These are phyloP conservation scores for Cicer cuneatum DNA, from an alignment of 306 rosid species.

Conservation along the genomic window DNA sequence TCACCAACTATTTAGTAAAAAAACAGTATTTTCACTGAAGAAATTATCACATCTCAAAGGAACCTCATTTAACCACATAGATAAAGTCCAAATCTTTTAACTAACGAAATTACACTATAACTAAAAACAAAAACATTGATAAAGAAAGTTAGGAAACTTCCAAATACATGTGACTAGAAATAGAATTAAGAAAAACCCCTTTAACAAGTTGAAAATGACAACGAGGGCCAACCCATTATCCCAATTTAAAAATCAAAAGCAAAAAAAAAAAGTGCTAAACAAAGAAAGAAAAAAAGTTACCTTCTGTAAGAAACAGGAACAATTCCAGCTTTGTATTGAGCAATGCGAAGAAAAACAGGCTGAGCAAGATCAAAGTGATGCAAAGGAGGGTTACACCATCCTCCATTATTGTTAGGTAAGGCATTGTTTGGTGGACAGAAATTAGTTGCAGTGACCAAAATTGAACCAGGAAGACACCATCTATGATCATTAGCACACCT, in stretches of 20 bases:
- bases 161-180: conserved; percentile 8
- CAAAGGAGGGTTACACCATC: conserved; percentile 98
- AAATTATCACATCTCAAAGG: not conserved
- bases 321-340: conserved; percentile 91
- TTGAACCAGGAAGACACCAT: conserved; percentile 94
- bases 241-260: not conserved
- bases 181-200: not conserved
- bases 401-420: conserved; percentile 85
- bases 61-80: not conserved
- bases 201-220: conserved; percentile 39
- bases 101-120: not conserved
- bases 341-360: conserved; percentile 90
- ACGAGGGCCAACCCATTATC: not conserved
- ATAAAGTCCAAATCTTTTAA: conserved; percentile 6
- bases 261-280: not conserved
- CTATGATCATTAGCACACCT: conserved; percentile 67
- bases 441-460: conserved; percentile 94
- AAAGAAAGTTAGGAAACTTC: conserved; percentile 32
- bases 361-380: conserved; percentile 97
- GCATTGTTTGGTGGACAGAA: conserved; percentile 98
- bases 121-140: not conserved
- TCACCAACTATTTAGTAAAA: not conserved
- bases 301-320: conserved; percentile 92
- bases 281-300: conserved; percentile 41
- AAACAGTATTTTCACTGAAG: not conserved